These are phyloP conservation scores for Casuarina glauca DNA, from an alignment of 306 rosid species.

Conservation along the genomic window DNA sequence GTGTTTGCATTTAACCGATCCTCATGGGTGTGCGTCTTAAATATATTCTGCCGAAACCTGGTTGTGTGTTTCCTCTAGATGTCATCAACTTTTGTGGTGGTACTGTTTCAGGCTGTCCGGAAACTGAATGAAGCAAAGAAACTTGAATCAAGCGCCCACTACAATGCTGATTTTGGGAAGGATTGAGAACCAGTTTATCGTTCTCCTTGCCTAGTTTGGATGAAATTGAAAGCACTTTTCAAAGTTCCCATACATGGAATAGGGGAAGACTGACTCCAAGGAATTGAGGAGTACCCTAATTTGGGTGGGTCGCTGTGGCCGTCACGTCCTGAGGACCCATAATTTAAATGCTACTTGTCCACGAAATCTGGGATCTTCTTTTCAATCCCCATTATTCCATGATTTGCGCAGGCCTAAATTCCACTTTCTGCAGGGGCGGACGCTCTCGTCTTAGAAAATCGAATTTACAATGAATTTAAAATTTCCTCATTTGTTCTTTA, in stretches of 20 bases:
- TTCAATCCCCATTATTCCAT: not conserved
- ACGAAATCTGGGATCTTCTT: not conserved
- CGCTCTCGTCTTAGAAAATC: not conserved
- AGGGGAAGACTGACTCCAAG: not conserved
- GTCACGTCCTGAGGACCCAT: not conserved
- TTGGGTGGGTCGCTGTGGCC: too few relatives aligned
- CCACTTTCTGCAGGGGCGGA: not conserved
- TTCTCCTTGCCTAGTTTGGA: not conserved
- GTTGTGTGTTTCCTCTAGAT: not conserved
- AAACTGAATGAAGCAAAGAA: conserved; percentile 75
- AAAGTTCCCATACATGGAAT: not conserved
- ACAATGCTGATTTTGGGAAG: conserved; percentile 60
- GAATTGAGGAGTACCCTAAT: not conserved
- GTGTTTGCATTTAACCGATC: not conserved
- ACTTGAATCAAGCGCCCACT: conserved; percentile 64
- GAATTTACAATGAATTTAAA: not conserved
- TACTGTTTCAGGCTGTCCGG: conserved; percentile 54
- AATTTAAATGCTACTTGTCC: not conserved
- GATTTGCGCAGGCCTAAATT: not conserved
- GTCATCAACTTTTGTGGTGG: not conserved
- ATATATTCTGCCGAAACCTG: not conserved
- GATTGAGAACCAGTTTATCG: conserved; percentile 32
- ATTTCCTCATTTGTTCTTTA: not conserved
- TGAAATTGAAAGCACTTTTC: not conserved
- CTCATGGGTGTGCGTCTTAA: not conserved